Evolutionary conservation across 371 early-diverging fungal species (phyloP).

Genomic region (Apophysomyces ossiformis): DNA sequence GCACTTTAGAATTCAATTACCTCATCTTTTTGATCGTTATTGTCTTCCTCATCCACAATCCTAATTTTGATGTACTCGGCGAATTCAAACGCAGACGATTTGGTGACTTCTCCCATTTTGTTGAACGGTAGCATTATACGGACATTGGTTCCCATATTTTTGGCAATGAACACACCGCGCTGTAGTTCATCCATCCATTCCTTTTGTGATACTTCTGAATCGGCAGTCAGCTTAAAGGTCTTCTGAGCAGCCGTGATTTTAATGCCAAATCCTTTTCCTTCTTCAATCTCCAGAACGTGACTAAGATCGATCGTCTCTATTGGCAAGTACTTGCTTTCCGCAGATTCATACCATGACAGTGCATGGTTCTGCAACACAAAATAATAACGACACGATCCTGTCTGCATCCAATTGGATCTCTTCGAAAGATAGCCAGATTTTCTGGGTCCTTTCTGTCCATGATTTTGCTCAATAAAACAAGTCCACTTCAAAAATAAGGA

Average conservation of each 20-base stretch:
- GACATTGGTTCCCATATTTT: constrained; percentile 65
- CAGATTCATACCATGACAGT: constrained; percentile 65
- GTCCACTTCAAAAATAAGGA: constrained; percentile 29
- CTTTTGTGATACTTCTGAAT: constrained; percentile 48
- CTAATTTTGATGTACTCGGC: constrained; percentile 60
- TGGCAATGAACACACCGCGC: constrained; percentile 62
- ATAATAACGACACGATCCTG: constrained; percentile 63
- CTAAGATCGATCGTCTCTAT: constrained; percentile 68
- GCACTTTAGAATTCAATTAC: constrained; percentile 28
- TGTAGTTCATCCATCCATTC: constrained; percentile 69
- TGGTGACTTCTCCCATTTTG: constrained; percentile 57
- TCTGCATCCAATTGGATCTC: constrained; percentile 51
- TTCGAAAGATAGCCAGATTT: constrained; percentile 71
- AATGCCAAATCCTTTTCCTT: constrained; percentile 57
- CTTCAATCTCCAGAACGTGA: constrained; percentile 53
- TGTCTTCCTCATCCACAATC: constrained; percentile 50
- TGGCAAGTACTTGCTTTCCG: constrained; percentile 69
- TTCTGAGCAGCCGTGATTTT: constrained; percentile 50
- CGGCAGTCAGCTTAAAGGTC: constrained; percentile 50
- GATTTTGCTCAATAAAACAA: neutral
- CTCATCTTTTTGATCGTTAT: constrained; percentile 54
- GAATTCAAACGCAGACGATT: constrained; percentile 56
- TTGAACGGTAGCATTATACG: constrained; percentile 59
- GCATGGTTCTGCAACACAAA: constrained; percentile 70
- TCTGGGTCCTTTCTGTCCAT: constrained; percentile 47